A percentile compares a stretch with the other conserved stretches of the same genome.
These are phyloP conservation scores for Pythium utonaiense DNA, from an alignment of 352 stramenopile species.

Conservation along the genomic window DNA sequence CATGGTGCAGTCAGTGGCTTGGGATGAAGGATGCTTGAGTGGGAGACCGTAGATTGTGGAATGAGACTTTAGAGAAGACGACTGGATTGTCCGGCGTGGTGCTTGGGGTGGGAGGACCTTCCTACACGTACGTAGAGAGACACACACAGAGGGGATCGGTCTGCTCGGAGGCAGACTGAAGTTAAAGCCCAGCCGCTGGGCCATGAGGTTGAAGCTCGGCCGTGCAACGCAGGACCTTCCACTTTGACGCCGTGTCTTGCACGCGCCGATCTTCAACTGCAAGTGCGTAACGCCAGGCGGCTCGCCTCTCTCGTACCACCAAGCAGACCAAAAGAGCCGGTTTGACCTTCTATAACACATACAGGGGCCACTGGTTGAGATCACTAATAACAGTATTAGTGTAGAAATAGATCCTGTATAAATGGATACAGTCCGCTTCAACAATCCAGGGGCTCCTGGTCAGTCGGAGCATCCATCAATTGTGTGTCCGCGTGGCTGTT, in stretches of 20 bases:
- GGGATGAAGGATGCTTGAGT: slow-evolving; percentile 15
- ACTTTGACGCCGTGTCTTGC: too few relatives aligned
- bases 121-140: too few relatives aligned
- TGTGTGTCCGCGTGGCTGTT: too few relatives aligned
- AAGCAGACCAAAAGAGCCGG: background rate
- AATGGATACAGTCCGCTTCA: background rate
- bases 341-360: too few relatives aligned
- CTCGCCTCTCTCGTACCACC: too few relatives aligned
- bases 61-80: background rate
- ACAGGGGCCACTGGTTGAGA: too few relatives aligned
- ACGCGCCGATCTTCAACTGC: slow-evolving; percentile 15
- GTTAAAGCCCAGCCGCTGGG: background rate
- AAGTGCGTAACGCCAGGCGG: too few relatives aligned
- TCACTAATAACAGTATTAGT: background rate
- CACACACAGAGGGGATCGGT: too few relatives aligned
- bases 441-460: background rate
- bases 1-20: slow-evolving; percentile 18
- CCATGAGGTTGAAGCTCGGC: slow-evolving; percentile 17
- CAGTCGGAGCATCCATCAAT: background rate
- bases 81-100: too few relatives aligned
- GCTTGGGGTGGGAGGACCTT: too few relatives aligned
- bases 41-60: slow-evolving; percentile 9
- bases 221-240: too few relatives aligned
- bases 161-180: background rate
- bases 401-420: slow-evolving; percentile 11